Base-by-base conservation (phyloP, 106 monocot genomes). In the Dioscorea alata region DNA sequence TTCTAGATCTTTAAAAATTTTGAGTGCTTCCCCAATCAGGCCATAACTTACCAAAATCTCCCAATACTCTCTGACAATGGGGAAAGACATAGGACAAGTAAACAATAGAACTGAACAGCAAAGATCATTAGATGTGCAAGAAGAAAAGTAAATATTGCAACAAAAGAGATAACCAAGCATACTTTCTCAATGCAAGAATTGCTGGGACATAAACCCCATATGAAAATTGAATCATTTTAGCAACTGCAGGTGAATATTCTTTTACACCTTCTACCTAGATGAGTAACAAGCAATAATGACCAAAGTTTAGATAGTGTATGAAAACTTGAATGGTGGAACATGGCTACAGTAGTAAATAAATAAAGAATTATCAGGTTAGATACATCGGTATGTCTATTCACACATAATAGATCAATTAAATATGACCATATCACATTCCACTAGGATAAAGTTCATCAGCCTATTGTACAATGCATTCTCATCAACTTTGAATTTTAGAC, bases 1-100 rank as follows among this genome's bases (percentile, higher is more conserved):
- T 76, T 99, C 90, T 71, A 99, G 99, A 65, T 99, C 99, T 76
- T 92, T 87, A 80, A 93, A 93, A 71, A 83, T 85, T 65, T 76
- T 80, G 2, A 99, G 73, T 51, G 99, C 99, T 77, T 99, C 99
- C 15, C 87, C 85, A 73, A 85, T 70, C 74, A 99, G 50, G 48
- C 93, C 93, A 85, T 79, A 86, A 48, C 92, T 79, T 21, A 93
- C 78, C 66, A 79, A 73, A 23, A 93, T 81, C 32, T 83, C 85
- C 19, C 85, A 83, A 70, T 90, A 93, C 74, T 99, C 87, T 80
- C 97, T 99, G 81, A 69, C 81, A 68, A 25, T 56, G 61, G 13
- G 16, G 62, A 50, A 56, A 13, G 28, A 19, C 8, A 57, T 16
- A 76, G 63, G 23, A 48, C 50, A 64, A 58, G 9, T 22, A 51